Conservation (phyloP, 805 yeast genomes). For the Myxozyma lipomycoides region DNA sequence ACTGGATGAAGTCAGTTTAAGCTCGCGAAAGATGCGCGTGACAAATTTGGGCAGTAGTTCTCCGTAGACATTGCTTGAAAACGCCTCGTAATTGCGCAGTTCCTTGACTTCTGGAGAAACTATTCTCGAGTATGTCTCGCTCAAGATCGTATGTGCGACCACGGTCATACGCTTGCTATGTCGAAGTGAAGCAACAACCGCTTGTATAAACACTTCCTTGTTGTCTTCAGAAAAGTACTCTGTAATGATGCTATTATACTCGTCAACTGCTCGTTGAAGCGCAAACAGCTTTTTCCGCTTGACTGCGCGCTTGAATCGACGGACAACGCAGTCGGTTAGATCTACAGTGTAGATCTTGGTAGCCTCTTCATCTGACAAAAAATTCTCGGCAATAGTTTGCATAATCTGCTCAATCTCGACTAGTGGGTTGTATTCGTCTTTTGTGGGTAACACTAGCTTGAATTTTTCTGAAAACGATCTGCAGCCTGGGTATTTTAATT, state of each 20-base stretch:
- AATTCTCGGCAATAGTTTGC: slow-evolving; percentile 42
- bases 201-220: slow-evolving; percentile 18
- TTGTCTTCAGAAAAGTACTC: slow-evolving; percentile 38
- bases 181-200: background rate
- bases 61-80: slow-evolving; percentile 87
- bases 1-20: slow-evolving; percentile 50
- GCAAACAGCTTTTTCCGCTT: slow-evolving; percentile 33
- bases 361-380: slow-evolving; percentile 39
- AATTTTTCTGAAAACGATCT: slow-evolving; percentile 16
- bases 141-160: slow-evolving; percentile 62
- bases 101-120: slow-evolving; percentile 70
- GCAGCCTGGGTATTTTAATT: slow-evolving; percentile 18
- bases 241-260: slow-evolving; percentile 45
- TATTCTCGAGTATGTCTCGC: slow-evolving; percentile 68
- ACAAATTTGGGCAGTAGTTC: slow-evolving; percentile 78
- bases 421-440: slow-evolving; percentile 55
- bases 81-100: slow-evolving; percentile 71
- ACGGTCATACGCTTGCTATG: slow-evolving; percentile 9
- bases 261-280: slow-evolving; percentile 39
- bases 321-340: slow-evolving; percentile 36
- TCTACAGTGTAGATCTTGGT: slow-evolving; percentile 10
- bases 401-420: slow-evolving; percentile 54
- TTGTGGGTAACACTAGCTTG: slow-evolving; percentile 11
- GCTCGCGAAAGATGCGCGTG: slow-evolving; percentile 58
- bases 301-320: slow-evolving; percentile 34